These are phyloP conservation scores for Lentinula sp. DNA, from an alignment of 768 basidiomycete species.

Conservation along the genomic window DNA sequence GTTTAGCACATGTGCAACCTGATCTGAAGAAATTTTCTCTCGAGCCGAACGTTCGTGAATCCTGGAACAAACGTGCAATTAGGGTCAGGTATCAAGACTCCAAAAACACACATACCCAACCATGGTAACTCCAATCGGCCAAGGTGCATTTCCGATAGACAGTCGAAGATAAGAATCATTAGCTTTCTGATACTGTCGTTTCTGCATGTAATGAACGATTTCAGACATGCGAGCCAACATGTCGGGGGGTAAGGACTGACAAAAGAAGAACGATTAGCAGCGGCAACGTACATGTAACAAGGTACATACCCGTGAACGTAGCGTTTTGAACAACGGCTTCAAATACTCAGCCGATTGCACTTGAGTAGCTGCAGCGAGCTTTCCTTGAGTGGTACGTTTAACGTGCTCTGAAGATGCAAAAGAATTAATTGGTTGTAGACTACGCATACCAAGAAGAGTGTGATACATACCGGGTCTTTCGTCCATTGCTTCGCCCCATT, in stretches of 20 bases:
- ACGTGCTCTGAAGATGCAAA: slow-evolving; percentile 48
- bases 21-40: slow-evolving; percentile 96
- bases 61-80: slow-evolving; percentile 29
- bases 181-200: slow-evolving; percentile 88
- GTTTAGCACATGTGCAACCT: slow-evolving; percentile 96
- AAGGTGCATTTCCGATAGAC: slow-evolving; percentile 97
- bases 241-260: slow-evolving; percentile 72
- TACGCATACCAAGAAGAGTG: background rate
- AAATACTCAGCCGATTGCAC: slow-evolving; percentile 94
- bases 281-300: background rate
- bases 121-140: slow-evolving; percentile 99
- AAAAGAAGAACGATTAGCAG: background rate
- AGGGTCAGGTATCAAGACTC: background rate
- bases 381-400: slow-evolving; percentile 87
- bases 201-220: slow-evolving; percentile 96
- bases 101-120: slow-evolving; percentile 68
- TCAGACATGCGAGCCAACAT: slow-evolving; percentile 85
- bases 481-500: slow-evolving; percentile 96
- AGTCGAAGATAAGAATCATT: slow-evolving; percentile 97
- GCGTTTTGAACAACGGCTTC: slow-evolving; percentile 90
- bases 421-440: background rate
- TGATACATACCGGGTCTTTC: slow-evolving; percentile 72
- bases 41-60: slow-evolving; percentile 97
- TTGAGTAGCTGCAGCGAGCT: slow-evolving; percentile 91
- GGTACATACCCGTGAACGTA: slow-evolving; percentile 78